These are phyloP conservation scores for Blakeslea trispora DNA, from an alignment of 371 early-diverging fungal genomes.

Conservation along the genomic window DNA sequence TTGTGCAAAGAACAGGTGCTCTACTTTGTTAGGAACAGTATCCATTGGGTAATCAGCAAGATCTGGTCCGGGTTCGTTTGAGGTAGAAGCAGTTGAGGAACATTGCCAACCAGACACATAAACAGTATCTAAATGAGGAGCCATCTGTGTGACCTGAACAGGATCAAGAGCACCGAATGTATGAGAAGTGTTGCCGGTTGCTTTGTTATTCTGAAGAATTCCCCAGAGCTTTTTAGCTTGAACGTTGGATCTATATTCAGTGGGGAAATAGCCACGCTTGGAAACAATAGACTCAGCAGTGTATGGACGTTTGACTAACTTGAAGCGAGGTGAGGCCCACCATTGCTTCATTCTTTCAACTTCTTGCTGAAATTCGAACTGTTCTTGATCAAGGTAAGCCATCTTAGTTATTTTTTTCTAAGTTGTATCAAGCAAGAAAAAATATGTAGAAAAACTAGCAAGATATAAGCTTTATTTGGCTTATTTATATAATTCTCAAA, in stretches of 20 bases:
- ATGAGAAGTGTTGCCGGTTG: conserved; percentile 78
- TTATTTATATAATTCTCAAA: too few species aligned
- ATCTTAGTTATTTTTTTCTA: too few species aligned
- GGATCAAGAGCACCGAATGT: conserved; percentile 97
- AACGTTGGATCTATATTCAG: conserved; percentile 77
- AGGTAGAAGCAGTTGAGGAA: conserved; percentile 95
- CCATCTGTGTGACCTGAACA: conserved; percentile 96
- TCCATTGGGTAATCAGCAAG: conserved; percentile 99
- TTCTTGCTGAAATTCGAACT: conserved; percentile 72
- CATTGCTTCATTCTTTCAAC: conserved; percentile 85
- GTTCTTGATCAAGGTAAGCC: conserved; percentile 55
- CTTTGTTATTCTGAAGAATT: conserved; percentile 79
- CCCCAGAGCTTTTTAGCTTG: conserved; percentile 95
- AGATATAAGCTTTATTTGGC: neutral
- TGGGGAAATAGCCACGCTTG: conserved; percentile 85
- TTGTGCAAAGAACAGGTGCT: conserved; percentile 97
- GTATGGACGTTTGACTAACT: conserved; percentile 86
- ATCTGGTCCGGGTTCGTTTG: conserved; percentile 99
- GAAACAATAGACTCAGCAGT: conserved; percentile 88
- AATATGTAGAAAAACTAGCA: conserved; percentile 5
- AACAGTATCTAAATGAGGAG: conserved; percentile 95
- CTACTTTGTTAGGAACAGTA: conserved; percentile 98
- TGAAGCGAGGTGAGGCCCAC: conserved; percentile 89
- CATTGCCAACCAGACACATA: conserved; percentile 99
- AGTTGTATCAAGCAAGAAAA: conserved; percentile 1